Evolutionary conservation across 345 rosid species (phyloP), one percentile per base, ranked within the genome.

Genomic region (Eucalyptus guilfoylei): DNA sequence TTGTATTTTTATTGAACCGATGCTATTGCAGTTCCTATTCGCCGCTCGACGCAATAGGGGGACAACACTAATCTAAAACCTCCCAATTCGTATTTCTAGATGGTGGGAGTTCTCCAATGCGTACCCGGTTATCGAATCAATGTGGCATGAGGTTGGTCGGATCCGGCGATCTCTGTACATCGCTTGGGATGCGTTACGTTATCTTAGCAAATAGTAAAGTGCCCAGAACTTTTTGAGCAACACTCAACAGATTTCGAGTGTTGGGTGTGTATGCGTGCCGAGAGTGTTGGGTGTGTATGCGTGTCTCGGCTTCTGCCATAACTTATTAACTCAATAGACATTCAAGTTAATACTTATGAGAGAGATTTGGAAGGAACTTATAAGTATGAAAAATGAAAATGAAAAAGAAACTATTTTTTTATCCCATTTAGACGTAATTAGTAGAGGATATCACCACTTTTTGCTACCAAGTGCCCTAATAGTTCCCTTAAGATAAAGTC

Each of bases 101-200:
- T 34, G 44, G 44, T 34, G 26, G 26, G 45, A 34, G 44, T 17
- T 37, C 81, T 72, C 26, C 11, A 3, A 37, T 10, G 40, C 11
- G 26, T 72, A 19, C 45, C 26, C 11, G 1, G 14, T 37, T 11
- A 19, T 72, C 2, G 7, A 21, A 21, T 17, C 80, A 23, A 10
- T 69, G 7, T 37, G 24, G 21, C 24, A 2, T 5, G 80, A 69
- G 42, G 26, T 69, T 2, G 7, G 13, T 17, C 7, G 4, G 44
- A 34, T 17, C 23, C 4, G 8, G 12, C 14, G 1, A 34, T 17
- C 26, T 34, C 0, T 1, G 13, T n/a, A 7, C 19, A 14, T 64
- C 3, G 11, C 37, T n/a, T 64, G 3, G 5, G 11, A n/a, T 0
- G 4, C 26, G 6, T 34, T 5, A 34, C 23, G 24, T 34, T 69